Conservation (phyloP, 2,329 filamentous ascomycete genomes). For the Fusarium sp. region DNA sequence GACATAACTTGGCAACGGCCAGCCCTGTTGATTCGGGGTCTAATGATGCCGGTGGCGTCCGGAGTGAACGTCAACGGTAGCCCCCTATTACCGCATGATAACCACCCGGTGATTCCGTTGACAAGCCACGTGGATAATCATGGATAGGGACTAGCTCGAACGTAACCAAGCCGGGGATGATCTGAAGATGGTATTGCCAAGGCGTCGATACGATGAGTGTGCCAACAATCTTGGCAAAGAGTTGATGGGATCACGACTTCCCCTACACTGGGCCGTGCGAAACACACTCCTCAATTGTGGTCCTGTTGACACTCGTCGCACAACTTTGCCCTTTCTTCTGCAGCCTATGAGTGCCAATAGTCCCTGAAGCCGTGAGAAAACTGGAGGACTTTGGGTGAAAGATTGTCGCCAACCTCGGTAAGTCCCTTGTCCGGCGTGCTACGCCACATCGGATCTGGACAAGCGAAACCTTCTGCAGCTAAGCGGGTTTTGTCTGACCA, state of each 20-base stretch:
- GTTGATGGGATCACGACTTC: not conserved
- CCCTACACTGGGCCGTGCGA: not conserved
- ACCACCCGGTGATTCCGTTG: not conserved
- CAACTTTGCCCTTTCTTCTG: not conserved
- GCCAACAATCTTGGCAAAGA: not conserved
- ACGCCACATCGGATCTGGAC: not conserved
- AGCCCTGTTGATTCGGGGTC: not conserved
- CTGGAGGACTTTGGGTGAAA: not conserved
- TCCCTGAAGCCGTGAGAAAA: not conserved
- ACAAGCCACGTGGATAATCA: not conserved
- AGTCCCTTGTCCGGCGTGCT: not conserved
- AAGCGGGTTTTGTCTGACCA: not conserved
- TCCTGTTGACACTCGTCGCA: not conserved
- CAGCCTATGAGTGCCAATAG: not conserved
- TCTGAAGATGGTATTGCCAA: not conserved
- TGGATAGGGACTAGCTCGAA: not conserved
- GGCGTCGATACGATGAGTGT: not conserved
- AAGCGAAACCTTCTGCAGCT: not conserved
- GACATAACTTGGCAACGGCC: not conserved
- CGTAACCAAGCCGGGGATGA: not conserved
- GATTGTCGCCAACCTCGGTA: not conserved
- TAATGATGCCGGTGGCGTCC: not conserved
- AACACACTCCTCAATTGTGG: not conserved
- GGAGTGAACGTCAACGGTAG: not conserved
- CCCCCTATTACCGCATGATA: not conserved